phyloP scores from a whole-genome alignment of 2,329 filamentous ascomycete species.

The Trichoderma endophyticum region DNA sequence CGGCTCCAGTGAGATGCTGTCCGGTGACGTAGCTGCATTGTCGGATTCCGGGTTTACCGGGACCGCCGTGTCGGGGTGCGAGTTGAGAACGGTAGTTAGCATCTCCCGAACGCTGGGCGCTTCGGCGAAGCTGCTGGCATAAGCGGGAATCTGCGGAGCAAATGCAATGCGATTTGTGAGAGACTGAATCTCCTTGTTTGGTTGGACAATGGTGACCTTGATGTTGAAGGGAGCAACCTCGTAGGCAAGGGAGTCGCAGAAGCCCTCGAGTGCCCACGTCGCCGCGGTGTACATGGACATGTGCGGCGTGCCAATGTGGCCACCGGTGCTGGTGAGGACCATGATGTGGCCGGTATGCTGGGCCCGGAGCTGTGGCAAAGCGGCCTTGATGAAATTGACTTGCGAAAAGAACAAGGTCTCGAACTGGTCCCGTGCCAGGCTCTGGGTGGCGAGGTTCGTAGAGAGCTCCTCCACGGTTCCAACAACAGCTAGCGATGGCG shows the following conservation, averaged over 20 bases:
- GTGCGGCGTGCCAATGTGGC: constrained; percentile 88
- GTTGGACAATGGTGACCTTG: constrained; percentile 93
- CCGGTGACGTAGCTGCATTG: constrained; percentile 31
- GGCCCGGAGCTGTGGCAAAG: constrained; percentile 72
- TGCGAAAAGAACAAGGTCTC: constrained; percentile 94
- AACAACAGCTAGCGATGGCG: constrained; percentile 61
- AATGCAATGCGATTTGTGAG: constrained; percentile 85
- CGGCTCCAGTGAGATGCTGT: constrained; percentile 33
- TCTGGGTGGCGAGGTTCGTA: constrained; percentile 67
- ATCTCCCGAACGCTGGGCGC: constrained; percentile 83
- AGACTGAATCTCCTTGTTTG: constrained; percentile 86
- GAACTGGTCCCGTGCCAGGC: constrained; percentile 85
- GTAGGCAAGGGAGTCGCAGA: constrained; percentile 92
- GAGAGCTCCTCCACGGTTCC: constrained; percentile 89
- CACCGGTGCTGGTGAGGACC: constrained; percentile 82
- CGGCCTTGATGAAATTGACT: constrained; percentile 91
- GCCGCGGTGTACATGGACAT: constrained; percentile 88
- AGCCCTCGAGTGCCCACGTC: constrained; percentile 93
- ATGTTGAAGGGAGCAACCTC: constrained; percentile 97
- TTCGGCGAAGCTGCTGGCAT: constrained; percentile 41
- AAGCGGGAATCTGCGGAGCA: constrained; percentile 68
- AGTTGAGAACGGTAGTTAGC: constrained; percentile 73
- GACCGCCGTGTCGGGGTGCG: constrained; percentile 63
- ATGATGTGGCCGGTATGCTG: constrained; percentile 88
- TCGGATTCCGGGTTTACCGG: constrained; percentile 31